Evolutionary conservation across 2,329 filamentous ascomycete genomes (phyloP).

Genomic region (Penicillium olsonii): DNA sequence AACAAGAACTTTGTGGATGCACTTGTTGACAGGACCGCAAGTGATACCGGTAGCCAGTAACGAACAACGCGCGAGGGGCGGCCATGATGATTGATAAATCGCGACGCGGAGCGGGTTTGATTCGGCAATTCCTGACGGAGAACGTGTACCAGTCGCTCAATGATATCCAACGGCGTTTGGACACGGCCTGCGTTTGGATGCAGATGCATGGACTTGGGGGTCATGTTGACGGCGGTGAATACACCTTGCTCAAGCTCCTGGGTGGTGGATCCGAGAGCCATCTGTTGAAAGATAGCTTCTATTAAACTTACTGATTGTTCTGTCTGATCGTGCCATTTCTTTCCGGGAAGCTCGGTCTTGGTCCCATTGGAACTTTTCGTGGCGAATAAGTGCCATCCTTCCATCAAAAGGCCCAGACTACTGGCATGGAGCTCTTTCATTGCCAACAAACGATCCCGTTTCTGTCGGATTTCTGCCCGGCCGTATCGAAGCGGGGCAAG

Average conservation of each 20-base stretch:
- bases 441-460: slow-evolving; percentile 69
- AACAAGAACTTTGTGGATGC: slow-evolving; percentile 79
- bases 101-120: slow-evolving; percentile 61
- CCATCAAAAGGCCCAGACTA: slow-evolving; percentile 81
- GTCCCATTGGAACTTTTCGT: slow-evolving; percentile 59
- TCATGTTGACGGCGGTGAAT: slow-evolving; percentile 60
- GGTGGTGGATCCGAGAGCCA: slow-evolving; percentile 59
- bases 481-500: slow-evolving; percentile 77
- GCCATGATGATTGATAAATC: slow-evolving; percentile 65
- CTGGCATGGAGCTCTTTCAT: slow-evolving; percentile 80
- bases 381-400: slow-evolving; percentile 75
- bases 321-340: slow-evolving; percentile 72
- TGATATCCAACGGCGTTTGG: slow-evolving; percentile 43
- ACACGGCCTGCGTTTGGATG: slow-evolving; percentile 15
- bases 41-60: slow-evolving; percentile 81
- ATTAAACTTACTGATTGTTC: slow-evolving; percentile 81
- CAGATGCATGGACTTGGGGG: slow-evolving; percentile 52
- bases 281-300: slow-evolving; percentile 77
- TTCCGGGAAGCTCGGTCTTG: slow-evolving; percentile 39
- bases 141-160: slow-evolving; percentile 53
- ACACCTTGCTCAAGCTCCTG: slow-evolving; percentile 59
- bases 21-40: slow-evolving; percentile 77
- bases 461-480: slow-evolving; percentile 72
- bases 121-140: slow-evolving; percentile 68
- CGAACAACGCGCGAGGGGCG: slow-evolving; percentile 73